Evolutionary conservation across 345 rosid genomes (phyloP).

Genomic region (Syzygium aqueum): DNA sequence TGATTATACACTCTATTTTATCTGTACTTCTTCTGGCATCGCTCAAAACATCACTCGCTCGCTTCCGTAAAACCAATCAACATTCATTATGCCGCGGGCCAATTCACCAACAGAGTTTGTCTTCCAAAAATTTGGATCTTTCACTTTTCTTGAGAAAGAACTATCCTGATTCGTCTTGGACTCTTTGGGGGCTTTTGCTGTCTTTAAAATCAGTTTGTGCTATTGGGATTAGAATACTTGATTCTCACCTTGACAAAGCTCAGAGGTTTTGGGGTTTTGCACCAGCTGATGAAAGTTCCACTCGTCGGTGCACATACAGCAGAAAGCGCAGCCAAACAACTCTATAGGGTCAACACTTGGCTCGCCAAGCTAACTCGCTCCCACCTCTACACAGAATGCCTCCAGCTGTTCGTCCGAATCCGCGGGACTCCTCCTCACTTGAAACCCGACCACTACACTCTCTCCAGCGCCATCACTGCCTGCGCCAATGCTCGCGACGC

Average conservation of each 20-base stretch:
- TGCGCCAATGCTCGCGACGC: slow-evolving; percentile 37
- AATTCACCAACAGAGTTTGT: no score
- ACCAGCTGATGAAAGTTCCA: slow-evolving; percentile 2
- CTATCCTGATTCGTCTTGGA: no score
- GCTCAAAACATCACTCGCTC: no score
- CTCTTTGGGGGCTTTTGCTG: no score
- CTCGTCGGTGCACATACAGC: not conserved
- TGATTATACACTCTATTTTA: no score
- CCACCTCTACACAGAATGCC: slow-evolving; percentile 30
- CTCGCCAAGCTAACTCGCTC: slow-evolving; percentile 36
- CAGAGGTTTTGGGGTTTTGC: not conserved
- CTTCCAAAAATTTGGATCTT: no score
- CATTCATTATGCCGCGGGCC: no score
- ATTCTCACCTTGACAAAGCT: not conserved
- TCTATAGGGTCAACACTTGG: slow-evolving; percentile 43
- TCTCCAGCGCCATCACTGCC: slow-evolving; percentile 49
- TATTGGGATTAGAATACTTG: no score
- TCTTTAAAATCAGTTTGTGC: no score
- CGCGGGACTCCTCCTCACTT: slow-evolving; percentile 20
- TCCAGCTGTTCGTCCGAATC: slow-evolving; percentile 37
- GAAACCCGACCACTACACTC: slow-evolving; percentile 56
- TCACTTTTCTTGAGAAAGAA: no score
- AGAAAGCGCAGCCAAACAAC: slow-evolving; percentile 4
- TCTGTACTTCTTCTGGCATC: no score
- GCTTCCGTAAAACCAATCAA: no score